Conservation (phyloP, 116 monocot genomes). For the Thalassia testudinum region DNA sequence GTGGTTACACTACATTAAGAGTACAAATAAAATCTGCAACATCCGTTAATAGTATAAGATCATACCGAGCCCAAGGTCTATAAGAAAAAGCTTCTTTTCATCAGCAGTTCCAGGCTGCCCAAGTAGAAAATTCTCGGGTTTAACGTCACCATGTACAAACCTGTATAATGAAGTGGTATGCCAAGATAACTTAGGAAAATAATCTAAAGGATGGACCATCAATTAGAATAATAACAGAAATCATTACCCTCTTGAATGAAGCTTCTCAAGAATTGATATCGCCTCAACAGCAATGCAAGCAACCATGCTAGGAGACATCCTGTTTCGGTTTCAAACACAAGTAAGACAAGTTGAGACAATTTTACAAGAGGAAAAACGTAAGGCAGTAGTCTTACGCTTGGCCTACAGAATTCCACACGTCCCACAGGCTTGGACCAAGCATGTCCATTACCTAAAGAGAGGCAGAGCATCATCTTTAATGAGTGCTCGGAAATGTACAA, state of each 20-base stretch:
- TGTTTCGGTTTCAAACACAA: conserved; percentile 23
- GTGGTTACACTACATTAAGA: too few relatives aligned
- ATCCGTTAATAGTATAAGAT: not conserved
- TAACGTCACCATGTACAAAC: conserved; percentile 94
- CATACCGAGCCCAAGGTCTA: conserved; percentile 84
- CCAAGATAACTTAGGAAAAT: conserved; percentile 90
- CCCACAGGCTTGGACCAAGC: conserved; percentile 99
- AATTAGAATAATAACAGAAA: not conserved
- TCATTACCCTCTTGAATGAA: conserved; percentile 73
- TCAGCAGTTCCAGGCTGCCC: conserved; percentile 72
- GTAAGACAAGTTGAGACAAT: not conserved
- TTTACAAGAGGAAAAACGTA: conserved; percentile 2
- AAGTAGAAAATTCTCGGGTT: conserved; percentile 86
- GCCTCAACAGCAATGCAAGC: conserved; percentile 96
- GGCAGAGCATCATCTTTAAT: not conserved
- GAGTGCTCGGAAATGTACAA: not conserved
- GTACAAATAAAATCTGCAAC: too few relatives aligned
- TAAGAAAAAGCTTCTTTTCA: conserved; percentile 83
- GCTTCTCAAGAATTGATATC: conserved; percentile 47
- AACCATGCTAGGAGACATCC: conserved; percentile 83
- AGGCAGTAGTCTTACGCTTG: conserved; percentile 56
- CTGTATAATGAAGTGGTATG: conserved; percentile 83
- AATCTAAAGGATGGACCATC: conserved; percentile 22
- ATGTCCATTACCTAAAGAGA: conserved; percentile 90
- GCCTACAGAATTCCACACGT: conserved; percentile 89